These are phyloP conservation scores for Arabidopsis lyrata DNA, from an alignment of 441 rosid genomes.

Conservation along the genomic window DNA sequence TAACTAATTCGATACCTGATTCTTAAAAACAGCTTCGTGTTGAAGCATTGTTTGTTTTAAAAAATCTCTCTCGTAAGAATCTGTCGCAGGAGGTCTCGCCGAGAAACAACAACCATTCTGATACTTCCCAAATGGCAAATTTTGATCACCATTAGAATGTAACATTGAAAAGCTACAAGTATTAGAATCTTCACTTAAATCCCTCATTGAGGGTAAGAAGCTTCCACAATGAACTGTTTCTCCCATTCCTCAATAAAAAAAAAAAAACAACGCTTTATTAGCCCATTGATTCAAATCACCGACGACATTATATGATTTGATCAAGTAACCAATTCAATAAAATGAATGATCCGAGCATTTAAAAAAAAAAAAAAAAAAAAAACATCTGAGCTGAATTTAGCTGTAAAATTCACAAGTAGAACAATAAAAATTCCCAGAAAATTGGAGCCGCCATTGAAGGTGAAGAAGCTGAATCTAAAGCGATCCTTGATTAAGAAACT, in stretches of 20 bases:
- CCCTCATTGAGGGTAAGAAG: conserved; percentile 68
- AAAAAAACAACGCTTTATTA: conserved; percentile 25
- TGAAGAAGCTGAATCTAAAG: background rate
- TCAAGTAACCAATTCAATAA: conserved; percentile 15
- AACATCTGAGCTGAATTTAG: conserved; percentile 2
- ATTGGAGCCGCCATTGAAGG: too few species aligned
- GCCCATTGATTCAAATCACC: background rate
- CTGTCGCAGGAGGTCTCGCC: conserved; percentile 51
- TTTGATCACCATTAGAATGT: conserved; percentile 52
- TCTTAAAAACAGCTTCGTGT: conserved; percentile 81
- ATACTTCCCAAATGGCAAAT: too few species aligned
- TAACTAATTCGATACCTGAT: conserved; percentile 58
- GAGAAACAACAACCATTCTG: too few species aligned
- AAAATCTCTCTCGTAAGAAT: conserved; percentile 61
- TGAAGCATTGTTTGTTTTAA: conserved; percentile 79
- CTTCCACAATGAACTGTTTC: conserved; percentile 70
- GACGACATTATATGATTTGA: conserved; percentile 15
- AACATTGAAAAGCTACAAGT: conserved; percentile 63
- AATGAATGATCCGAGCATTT: background rate
- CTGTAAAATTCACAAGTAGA: background rate
- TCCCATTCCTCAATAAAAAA: conserved; percentile 66
- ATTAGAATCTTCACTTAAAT: conserved; percentile 75
- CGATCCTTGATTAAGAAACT: conserved; percentile 17
- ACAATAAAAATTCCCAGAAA: conserved; percentile 7
- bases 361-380: conserved; percentile 7